These are phyloP conservation scores for Thymus quinquecostatus DNA, from an alignment of 257 asterid species.

Conservation along the genomic window DNA sequence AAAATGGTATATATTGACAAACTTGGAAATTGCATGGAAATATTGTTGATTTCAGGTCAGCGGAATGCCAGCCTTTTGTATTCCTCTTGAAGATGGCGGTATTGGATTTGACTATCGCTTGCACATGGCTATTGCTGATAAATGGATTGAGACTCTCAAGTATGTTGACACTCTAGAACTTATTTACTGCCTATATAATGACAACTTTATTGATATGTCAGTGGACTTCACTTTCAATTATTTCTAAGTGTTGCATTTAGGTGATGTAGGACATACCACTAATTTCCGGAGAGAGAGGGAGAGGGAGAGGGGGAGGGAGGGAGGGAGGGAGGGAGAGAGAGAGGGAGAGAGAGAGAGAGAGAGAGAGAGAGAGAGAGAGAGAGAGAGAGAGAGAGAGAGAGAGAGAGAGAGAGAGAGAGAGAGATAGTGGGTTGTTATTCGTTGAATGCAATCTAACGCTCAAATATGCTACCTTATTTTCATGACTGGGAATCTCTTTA, in stretches of 20 bases:
- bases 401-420: too few species aligned
- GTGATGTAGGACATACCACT: too few species aligned
- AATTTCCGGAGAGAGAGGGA: too few species aligned
- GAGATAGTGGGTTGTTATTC: too few species aligned
- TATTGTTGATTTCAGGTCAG: conserved; percentile 71
- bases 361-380: too few species aligned
- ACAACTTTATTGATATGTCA: neutral
- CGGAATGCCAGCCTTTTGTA: conserved; percentile 96
- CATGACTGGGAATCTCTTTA: neutral
- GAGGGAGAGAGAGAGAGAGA: neutral
- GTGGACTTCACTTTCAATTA: too few species aligned
- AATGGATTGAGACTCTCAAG: conserved; percentile 95
- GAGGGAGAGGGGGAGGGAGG: too few species aligned
- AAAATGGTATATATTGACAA: conserved; percentile 21
- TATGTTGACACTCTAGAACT: conserved; percentile 46
- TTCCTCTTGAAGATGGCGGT: conserved; percentile 94
- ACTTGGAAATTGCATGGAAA: conserved; percentile 15
- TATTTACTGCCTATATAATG: conserved; percentile 25
- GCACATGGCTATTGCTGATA: conserved; percentile 99
- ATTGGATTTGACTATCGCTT: conserved; percentile 97
- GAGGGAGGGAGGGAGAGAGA: too few species aligned
- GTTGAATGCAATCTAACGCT: neutral
- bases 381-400: too few species aligned
- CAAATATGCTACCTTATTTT: conserved; percentile 3
- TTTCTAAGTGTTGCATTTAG: too few species aligned